phyloP scores from a whole-genome alignment of 2,329 filamentous ascomycete species.

The Claviceps digitariae region DNA sequence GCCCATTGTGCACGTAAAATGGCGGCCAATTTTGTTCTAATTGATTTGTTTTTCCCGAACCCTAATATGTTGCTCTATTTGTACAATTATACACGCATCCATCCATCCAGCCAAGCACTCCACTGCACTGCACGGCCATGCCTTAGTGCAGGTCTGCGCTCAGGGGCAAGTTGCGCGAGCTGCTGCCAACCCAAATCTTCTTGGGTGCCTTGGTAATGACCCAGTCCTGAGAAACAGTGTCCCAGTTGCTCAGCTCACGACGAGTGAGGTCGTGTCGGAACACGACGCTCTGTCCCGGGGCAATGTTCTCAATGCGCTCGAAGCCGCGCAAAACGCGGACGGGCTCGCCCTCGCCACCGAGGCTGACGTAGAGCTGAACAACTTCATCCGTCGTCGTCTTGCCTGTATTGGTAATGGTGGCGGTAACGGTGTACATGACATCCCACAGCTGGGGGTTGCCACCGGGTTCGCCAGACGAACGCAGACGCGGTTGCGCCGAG shows the following conservation, averaged over 20 bases:
- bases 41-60: too few relatives aligned
- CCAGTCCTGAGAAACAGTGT: constrained; percentile 71
- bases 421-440: constrained; percentile 52
- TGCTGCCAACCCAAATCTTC: constrained; percentile 41
- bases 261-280: constrained; percentile 61
- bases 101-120: too few relatives aligned
- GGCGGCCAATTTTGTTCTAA: too few relatives aligned
- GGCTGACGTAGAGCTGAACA: constrained; percentile 64
- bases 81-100: neutral
- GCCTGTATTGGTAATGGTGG: constrained; percentile 61
- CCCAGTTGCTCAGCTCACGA: constrained; percentile 82
- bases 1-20: too few relatives aligned
- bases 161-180: constrained; percentile 40
- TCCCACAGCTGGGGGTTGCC: constrained; percentile 56
- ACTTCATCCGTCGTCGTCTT: constrained; percentile 52
- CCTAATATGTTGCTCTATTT: too few relatives aligned
- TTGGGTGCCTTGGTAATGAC: constrained; percentile 40
- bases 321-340: constrained; percentile 61
- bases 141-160: constrained; percentile 8
- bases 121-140: too few relatives aligned
- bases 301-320: constrained; percentile 55
- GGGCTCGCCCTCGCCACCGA: constrained; percentile 65
- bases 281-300: constrained; percentile 50
- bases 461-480: constrained; percentile 41
- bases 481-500: constrained; percentile 39